These are phyloP conservation scores for Fusarium vanettenii DNA, from an alignment of 2,329 filamentous ascomycete species.

Conservation along the genomic window DNA sequence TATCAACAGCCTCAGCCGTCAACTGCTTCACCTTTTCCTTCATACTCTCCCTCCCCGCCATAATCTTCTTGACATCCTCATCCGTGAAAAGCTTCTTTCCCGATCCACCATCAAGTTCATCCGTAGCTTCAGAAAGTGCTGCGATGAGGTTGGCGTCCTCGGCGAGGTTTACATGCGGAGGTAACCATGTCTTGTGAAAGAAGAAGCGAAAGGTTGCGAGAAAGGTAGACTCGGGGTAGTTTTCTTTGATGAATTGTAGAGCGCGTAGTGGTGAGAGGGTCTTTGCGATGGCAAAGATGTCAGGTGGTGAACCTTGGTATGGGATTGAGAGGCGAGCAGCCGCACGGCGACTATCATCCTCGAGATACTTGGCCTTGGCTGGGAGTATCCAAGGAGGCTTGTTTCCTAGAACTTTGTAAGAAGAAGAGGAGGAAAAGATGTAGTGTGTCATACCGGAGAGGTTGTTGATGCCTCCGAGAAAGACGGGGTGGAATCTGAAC, in stretches of 20 bases:
- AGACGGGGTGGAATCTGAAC: conserved; percentile 74
- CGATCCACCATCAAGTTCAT: conserved; percentile 33
- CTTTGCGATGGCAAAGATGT: conserved; percentile 57
- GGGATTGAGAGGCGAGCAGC: conserved; percentile 52
- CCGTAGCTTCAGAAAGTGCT: conserved; percentile 48
- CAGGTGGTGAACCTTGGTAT: conserved; percentile 51
- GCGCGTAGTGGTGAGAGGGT: conserved; percentile 71
- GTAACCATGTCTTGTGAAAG: conserved; percentile 72
- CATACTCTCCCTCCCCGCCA: conserved; percentile 62
- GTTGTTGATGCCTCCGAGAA: conserved; percentile 75
- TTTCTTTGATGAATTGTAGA: conserved; percentile 73
- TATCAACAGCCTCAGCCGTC: conserved; percentile 71
- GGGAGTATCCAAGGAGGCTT: conserved; percentile 78
- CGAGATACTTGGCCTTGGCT: conserved; percentile 72
- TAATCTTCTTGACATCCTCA: conserved; percentile 65
- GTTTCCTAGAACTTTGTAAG: conserved; percentile 65
- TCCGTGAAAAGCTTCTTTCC: conserved; percentile 57
- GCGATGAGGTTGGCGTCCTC: conserved; percentile 64
- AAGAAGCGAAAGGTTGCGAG: conserved; percentile 65
- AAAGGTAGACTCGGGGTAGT: conserved; percentile 61
- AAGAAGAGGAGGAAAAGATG: neutral
- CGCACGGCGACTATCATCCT: conserved; percentile 55
- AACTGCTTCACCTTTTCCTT: conserved; percentile 61
- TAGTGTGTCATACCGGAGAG: conserved; percentile 58
- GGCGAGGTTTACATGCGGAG: conserved; percentile 68